A percentile compares a stretch with the other conserved stretches of the same genome.
Evolutionary conservation across 2,329 filamentous ascomycete genomes (phyloP).

Genomic region (Achaetomium macrosporum): DNA sequence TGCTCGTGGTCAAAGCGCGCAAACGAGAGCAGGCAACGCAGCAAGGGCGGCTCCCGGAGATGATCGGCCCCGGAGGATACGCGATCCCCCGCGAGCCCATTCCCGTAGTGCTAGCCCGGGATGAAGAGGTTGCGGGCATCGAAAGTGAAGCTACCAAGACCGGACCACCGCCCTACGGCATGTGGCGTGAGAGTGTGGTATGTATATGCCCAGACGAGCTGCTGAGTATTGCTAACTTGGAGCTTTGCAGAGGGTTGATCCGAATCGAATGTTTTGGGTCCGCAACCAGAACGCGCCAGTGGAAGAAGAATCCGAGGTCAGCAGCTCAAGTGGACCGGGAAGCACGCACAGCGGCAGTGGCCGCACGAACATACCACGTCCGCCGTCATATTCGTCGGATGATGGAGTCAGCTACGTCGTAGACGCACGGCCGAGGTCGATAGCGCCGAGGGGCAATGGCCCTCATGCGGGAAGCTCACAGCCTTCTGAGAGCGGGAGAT

Average conservation of each 20-base stretch:
- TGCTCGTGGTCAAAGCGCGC: conserved; percentile 52
- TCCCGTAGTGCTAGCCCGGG: conserved; percentile 65
- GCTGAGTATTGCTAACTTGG: not conserved
- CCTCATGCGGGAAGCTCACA: conserved; percentile 38
- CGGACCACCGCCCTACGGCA: conserved; percentile 76
- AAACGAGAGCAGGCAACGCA: conserved; percentile 22
- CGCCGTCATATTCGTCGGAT: conserved; percentile 71
- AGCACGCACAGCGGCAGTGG: conserved; percentile 20
- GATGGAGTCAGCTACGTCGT: conserved; percentile 69
- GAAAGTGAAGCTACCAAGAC: conserved; percentile 51
- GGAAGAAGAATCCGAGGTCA: conserved; percentile 22
- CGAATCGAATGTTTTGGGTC: conserved; percentile 76
- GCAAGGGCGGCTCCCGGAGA: conserved; percentile 34
- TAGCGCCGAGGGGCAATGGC: conserved; percentile 39
- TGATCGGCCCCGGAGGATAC: conserved; percentile 56
- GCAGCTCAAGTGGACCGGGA: conserved; percentile 22
- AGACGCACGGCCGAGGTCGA: conserved; percentile 57
- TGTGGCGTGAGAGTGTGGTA: conserved; percentile 79
- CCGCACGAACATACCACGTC: conserved; percentile 38
- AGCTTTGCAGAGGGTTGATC: conserved; percentile 60
- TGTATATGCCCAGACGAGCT: conserved; percentile 32
- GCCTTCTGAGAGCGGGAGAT: conserved; percentile 40
- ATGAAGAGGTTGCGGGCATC: conserved; percentile 61
- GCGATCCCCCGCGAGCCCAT: conserved; percentile 68
- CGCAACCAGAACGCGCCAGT: conserved; percentile 45